Percentiles rank a stretch among this genome's conserved stretches.
These are phyloP conservation scores for Chlamydomonas eustigma DNA, from an alignment of 139 green algal species.

Conservation along the genomic window DNA sequence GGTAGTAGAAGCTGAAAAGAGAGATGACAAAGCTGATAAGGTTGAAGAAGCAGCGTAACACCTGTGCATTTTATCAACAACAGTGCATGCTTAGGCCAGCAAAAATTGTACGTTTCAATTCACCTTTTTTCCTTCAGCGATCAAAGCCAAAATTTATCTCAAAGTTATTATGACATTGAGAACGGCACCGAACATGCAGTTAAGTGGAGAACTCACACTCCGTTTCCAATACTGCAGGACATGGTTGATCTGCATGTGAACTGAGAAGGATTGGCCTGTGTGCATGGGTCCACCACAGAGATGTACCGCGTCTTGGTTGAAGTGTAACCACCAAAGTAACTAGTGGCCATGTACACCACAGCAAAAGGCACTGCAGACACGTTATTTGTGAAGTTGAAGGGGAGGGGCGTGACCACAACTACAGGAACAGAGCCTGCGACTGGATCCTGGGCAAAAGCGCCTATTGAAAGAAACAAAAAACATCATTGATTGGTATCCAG, in stretches of 20 bases:
- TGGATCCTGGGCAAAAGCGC: background rate
- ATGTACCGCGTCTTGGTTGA: background rate
- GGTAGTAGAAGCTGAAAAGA: background rate
- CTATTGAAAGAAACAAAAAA: background rate
- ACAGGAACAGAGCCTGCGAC: background rate
- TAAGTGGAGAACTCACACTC: background rate
- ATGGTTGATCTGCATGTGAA: background rate
- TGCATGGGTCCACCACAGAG: background rate
- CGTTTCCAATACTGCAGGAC: background rate
- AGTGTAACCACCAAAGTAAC: background rate
- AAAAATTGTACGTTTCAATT: background rate
- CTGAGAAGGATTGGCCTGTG: background rate
- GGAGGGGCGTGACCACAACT: background rate
- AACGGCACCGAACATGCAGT: background rate
- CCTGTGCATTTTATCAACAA: background rate
- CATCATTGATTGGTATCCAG: background rate
- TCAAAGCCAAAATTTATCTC: background rate
- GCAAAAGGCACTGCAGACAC: background rate
- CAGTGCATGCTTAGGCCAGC: background rate
- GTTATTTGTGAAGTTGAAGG: slow-evolving; percentile 5
- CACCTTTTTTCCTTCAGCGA: too few relatives aligned
- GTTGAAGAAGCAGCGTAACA: background rate
- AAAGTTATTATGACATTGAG: background rate
- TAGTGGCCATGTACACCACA: background rate
- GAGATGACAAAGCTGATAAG: background rate